A percentile compares a stretch with the other conserved stretches of the same genome.
Conservation (phyloP, 202 grass and related monocot genomes). For the Saccharum hybrid region DNA sequence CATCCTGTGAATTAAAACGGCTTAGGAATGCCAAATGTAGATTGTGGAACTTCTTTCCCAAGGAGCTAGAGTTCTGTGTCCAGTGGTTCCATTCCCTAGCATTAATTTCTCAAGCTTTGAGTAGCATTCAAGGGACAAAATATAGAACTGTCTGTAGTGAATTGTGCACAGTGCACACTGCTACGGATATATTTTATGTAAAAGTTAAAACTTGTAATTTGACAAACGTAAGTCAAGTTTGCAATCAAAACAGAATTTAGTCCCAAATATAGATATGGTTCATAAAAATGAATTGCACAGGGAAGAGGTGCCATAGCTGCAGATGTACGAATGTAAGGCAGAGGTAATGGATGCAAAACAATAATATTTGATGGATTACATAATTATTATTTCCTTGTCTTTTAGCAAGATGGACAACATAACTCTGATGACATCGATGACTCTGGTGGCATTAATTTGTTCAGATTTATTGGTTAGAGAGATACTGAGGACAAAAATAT, state of each 20-base stretch:
- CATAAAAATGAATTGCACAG: conserved; percentile 1
- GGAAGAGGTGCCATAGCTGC: background rate
- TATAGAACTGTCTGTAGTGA: background rate
- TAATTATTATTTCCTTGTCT: background rate
- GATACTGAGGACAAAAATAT: conserved; percentile 14
- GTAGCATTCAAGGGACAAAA: background rate
- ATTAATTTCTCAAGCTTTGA: conserved; percentile 13
- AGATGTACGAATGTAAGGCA: too few relatives aligned
- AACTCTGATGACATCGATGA: background rate
- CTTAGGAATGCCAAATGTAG: conserved; percentile 4
- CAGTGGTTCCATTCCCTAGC: background rate
- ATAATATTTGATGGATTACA: background rate
- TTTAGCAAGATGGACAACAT: background rate
- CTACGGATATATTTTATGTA: background rate
- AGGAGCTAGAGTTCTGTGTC: background rate
- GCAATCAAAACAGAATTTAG: background rate
- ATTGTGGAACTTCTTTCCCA: background rate
- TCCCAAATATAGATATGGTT: background rate
- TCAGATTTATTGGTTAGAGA: background rate
- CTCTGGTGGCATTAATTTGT: background rate
- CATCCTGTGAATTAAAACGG: background rate
- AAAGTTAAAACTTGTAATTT: background rate
- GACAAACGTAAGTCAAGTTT: background rate
- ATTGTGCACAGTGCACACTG: background rate
- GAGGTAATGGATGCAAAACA: too few relatives aligned